Percentiles rank a stretch among this genome's conserved stretches.
Conservation (phyloP, 2,329 filamentous ascomycete genomes). For the Hymenoscyphus salicellus region DNA sequence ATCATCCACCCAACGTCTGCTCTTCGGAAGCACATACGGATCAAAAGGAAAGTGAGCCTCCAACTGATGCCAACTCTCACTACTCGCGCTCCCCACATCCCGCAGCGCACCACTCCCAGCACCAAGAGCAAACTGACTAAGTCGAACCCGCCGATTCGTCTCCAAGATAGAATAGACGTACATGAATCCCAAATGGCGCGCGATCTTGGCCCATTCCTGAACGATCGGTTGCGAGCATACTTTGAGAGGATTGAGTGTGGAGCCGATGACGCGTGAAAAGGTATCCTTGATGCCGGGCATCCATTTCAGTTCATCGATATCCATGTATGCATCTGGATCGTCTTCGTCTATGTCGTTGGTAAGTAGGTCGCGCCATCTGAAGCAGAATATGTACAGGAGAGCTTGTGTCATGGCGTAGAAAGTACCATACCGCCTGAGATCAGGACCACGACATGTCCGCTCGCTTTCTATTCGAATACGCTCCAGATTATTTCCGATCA, state of each 20-base stretch:
- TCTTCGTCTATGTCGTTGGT: conserved; percentile 60
- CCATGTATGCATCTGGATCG: conserved; percentile 57
- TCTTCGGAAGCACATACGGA: conserved; percentile 85
- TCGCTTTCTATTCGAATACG: conserved; percentile 71
- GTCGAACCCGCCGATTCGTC: conserved; percentile 83
- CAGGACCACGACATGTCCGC: conserved; percentile 73
- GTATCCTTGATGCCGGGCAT: conserved; percentile 69
- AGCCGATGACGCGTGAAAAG: conserved; percentile 76
- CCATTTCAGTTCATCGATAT: conserved; percentile 73
- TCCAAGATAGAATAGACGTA: conserved; percentile 88
- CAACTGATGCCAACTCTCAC: conserved; percentile 77
- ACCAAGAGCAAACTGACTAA: conserved; percentile 67
- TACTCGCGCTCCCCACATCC: conserved; percentile 46
- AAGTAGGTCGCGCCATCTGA: conserved; percentile 91
- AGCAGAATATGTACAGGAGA: conserved; percentile 79
- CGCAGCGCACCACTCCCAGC: conserved; percentile 47
- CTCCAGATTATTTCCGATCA: conserved; percentile 76
- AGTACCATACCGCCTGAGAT: conserved; percentile 65
- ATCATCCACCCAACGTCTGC: conserved; percentile 80
- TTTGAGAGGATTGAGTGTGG: conserved; percentile 88
- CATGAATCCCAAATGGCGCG: conserved; percentile 80
- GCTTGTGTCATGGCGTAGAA: conserved; percentile 71
- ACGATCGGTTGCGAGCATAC: conserved; percentile 91
- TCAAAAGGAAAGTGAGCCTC: conserved; percentile 98
- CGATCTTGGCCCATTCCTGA: conserved; percentile 83